Evolutionary conservation across 495 filamentous ascomycete genomes (phyloP), one percentile per base, ranked within the genome.

Genomic region (Cercophora sp.): DNA sequence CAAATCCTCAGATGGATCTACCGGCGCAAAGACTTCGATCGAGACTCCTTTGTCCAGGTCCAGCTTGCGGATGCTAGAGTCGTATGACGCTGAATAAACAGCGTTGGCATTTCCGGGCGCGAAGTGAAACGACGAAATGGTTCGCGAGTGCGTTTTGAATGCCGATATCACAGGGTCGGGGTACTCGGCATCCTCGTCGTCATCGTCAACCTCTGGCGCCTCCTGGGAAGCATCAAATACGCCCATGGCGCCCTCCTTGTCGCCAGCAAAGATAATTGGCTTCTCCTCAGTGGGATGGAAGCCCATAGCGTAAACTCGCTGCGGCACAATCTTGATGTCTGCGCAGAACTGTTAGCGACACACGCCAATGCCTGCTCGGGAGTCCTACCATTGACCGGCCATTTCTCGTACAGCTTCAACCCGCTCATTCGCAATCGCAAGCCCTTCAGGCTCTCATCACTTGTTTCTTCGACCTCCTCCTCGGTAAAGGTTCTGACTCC

Each of bases 311-410:
- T 96, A 96, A 13, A 96, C 81, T 50, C 93, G 77, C 66, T 97
- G 91, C 0, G 90, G 91, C 0, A 88, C 92, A 43, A 97, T 82
- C 60, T 97, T 98, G 64, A 97, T 93, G 36, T 88, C 88, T 90
- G 57, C 25, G 8, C n/a, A 20, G 44, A 15, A 11, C 2, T 4
- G 0, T 27, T 29, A 19, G n/a, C 23, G 18, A 1, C 3, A 29
- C 8, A 1, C 8, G 10, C 31, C 2, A 23, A 19, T 8, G 19
- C 16, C 19, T 24, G 15, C 20, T 8, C 0, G 36, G 19, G 20
- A 0, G 5, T 56, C 78, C 51, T 70, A 88, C 88, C 77, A 61
- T 83, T 88, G 0, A 91, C 89, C 16, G 82, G 80, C 77, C 86
- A 94, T 20, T 79, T 79, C 39, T 91, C 87, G 72, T 91, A 98